A percentile compares a stretch with the other conserved stretches of the same genome.
Conservation (phyloP, 257 asterid genomes). For the Nicotiana obtusifolia region DNA sequence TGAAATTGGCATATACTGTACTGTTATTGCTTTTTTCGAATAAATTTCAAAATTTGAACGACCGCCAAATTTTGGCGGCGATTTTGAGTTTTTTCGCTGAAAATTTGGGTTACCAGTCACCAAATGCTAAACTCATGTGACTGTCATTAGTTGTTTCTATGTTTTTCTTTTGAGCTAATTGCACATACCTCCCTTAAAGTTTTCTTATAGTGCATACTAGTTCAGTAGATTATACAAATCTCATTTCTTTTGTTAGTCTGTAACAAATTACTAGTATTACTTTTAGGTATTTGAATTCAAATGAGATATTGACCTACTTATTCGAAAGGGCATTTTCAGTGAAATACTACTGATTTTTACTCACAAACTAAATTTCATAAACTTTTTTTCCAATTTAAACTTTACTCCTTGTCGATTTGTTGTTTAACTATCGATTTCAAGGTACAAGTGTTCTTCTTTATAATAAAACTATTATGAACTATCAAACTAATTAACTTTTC, state of each 20-base stretch:
- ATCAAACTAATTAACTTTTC: too few species aligned
- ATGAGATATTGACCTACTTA: too few species aligned
- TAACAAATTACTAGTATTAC: too few species aligned
- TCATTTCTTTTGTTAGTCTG: not conserved
- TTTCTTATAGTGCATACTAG: not conserved
- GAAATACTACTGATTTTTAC: too few species aligned
- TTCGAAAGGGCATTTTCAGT: too few species aligned
- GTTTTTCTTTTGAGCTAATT: not conserved
- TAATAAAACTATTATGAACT: too few species aligned
- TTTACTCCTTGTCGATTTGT: too few species aligned
- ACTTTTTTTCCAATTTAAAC: too few species aligned
- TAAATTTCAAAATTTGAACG: constrained; percentile 25
- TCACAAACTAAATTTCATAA: too few species aligned
- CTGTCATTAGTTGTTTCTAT: not conserved
- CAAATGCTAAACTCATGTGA: not conserved
- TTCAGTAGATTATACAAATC: not conserved
- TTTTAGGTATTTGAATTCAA: too few species aligned
- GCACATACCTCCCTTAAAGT: not conserved
- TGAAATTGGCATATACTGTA: constrained; percentile 24
- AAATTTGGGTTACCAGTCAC: not conserved
- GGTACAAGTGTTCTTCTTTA: too few species aligned
- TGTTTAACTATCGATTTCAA: too few species aligned
- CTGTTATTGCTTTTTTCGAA: not conserved
- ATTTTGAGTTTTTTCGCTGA: not conserved
- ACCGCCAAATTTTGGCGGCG: constrained; percentile 57